Conservation (phyloP, 768 basidiomycete species). For the Boletus eberwhitei region DNA sequence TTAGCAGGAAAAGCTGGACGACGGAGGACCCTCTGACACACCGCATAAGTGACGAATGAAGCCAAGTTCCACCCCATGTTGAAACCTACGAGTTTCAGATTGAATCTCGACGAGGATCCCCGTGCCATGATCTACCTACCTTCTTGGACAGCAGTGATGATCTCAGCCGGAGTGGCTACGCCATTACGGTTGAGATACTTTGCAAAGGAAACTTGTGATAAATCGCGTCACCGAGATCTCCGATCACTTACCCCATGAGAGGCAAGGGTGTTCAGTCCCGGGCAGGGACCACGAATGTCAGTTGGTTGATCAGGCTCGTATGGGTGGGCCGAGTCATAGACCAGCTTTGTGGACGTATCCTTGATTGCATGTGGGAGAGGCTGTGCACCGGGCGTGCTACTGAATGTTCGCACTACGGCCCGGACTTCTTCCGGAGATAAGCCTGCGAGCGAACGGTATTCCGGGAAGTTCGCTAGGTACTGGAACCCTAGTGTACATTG, state of each 20-base stretch:
- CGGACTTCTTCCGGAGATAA: conserved; percentile 13
- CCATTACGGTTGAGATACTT: conserved; percentile 18
- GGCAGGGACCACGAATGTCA: conserved; percentile 27
- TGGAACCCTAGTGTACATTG: conserved; percentile 11
- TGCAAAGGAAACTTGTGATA: not conserved
- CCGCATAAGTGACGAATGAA: conserved; percentile 20
- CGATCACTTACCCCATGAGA: conserved; percentile 22
- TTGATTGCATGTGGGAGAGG: conserved; percentile 23
- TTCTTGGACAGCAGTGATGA: conserved; percentile 25
- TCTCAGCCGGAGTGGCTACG: conserved; percentile 20
- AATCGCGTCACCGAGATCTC: not conserved
- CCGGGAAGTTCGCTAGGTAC: conserved; percentile 11
- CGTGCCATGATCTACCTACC: not conserved
- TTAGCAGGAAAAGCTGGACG: not conserved
- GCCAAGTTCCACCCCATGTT: conserved; percentile 26
- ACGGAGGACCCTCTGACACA: not conserved
- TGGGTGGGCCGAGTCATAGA: conserved; percentile 17
- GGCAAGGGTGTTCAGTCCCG: conserved; percentile 23
- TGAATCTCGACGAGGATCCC: not conserved
- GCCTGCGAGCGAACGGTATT: conserved; percentile 20
- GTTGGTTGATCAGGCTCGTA: conserved; percentile 11
- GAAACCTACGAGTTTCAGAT: conserved; percentile 9
- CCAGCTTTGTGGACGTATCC: conserved; percentile 23
- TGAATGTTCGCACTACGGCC: conserved; percentile 11
- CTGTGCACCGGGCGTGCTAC: conserved; percentile 22